Evolutionary conservation across 371 early-diverging fungal species (phyloP), one percentile per base, ranked within the genome.

Genomic region (Vairimorpha apis): DNA sequence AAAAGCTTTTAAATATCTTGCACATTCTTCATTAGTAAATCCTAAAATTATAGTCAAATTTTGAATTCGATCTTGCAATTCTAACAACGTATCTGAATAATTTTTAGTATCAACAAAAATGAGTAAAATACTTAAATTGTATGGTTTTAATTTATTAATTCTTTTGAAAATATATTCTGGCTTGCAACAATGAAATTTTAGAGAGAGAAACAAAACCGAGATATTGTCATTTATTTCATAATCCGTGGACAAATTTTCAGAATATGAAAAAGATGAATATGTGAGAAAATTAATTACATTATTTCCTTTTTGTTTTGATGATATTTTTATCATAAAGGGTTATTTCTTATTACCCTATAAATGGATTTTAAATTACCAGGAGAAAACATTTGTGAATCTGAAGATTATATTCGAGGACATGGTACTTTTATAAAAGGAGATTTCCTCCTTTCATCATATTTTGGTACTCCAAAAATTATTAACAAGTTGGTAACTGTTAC

Each of bases 401-500:
- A 74, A 8, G 80, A 74, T 16, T 80, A 67, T 43, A 73, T 81
- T 44, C 89, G 91, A 66, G 97, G 97, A 23, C 95, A 95, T 81
- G 99, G 97, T 67, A 95, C 96, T 1, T 91, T 90, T 79, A 73
- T 85, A 14, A 88, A 88, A 43, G 85, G 85, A 27, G 74, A 74
- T 23, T 33, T 62, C 13, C 64, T 81, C 47, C 68, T 87, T 37
- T 90, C 94, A 2, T 88, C 91, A 3, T 89, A 93, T 25, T 89
- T 91, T 12, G 97, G 99, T 65, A 86, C 85, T 1, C 90, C 94
- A 14, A 91, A 93, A 77, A 87, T 90, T 56, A 92, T 95, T 68
- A 95, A 97, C 86, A 92, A 93, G 82, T 86, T 98, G 14, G 86
- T 98, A 32, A 89, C 92, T 0, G 92, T 96, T 35, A 86, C 86